Evolutionary conservation across 2,329 filamentous ascomycete genomes (phyloP), one percentile per base, ranked within the genome.

Genomic region (Fusarium domesticum): DNA sequence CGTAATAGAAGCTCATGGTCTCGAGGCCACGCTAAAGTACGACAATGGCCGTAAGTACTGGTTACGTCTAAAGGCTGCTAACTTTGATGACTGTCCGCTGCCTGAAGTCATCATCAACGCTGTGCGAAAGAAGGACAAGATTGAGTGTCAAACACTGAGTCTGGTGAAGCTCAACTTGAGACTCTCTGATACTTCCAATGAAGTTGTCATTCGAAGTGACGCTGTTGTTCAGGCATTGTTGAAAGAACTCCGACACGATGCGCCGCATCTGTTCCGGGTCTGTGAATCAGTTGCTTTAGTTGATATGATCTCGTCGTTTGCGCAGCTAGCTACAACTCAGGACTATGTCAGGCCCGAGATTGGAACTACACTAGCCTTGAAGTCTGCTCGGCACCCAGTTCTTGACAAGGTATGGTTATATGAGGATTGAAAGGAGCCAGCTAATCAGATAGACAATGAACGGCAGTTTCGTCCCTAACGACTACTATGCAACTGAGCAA

Each of bases 81-180:
- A 91, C 35, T 74, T 90, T 11, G 81, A 86, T 19, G 72, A 78
- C 12, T 70, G 71, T 4, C 49, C 61, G 0, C 63, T 91, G 2
- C 87, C 88, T 0, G 73, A 81, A 2, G 63, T 85, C 2, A 85
- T 97, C 50, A 86, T 95, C 64, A 96, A 97, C 52, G 71, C 79
- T 1, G 80, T 84, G 51, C 75, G 76, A 34, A 89, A 83, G 58
- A 89, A 85, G 58, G 81, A 81, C n/a, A 77, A 76, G 43, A 76
- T 95, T 23, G 89, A 97, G 64, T 97, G 90, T 55, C 89, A 95
- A 58, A 97, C 93, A 0, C 64, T 97, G 8, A 78, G 85, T 42
- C 74, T 98, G 10, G 77, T 96, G 51, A 93, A 96, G 61, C 72
- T 89, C 31, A 97, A 85, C 56, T 74, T 81, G 45, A 80, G 85